These are phyloP conservation scores for Auriculariales sp. DNA, from an alignment of 768 basidiomycete species.

Conservation along the genomic window DNA sequence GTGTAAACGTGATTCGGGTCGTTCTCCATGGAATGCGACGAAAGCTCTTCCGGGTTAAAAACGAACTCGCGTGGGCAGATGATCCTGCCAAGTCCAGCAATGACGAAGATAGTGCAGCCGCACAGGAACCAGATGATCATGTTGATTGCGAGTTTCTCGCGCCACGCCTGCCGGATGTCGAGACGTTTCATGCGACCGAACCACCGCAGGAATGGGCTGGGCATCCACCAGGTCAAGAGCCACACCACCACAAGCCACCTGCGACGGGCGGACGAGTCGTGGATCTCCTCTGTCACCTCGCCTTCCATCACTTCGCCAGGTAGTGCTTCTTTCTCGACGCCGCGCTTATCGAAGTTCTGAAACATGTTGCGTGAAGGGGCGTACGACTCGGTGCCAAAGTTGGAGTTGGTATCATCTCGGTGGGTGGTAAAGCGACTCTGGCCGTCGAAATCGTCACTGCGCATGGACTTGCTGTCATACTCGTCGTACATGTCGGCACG, in stretches of 20 bases:
- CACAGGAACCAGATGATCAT: slow-evolving; percentile 93
- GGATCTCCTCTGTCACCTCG: slow-evolving; percentile 77
- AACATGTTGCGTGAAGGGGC: slow-evolving; percentile 96
- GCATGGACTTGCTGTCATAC: slow-evolving; percentile 58
- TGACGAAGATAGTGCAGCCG: slow-evolving; percentile 80
- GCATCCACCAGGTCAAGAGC: slow-evolving; percentile 87
- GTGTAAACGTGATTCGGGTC: slow-evolving; percentile 67
- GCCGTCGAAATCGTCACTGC: slow-evolving; percentile 67
- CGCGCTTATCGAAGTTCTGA: slow-evolving; percentile 64
- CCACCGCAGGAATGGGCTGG: slow-evolving; percentile 48
- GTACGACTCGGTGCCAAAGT: slow-evolving; percentile 84
- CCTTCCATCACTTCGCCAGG: slow-evolving; percentile 78
- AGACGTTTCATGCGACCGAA: slow-evolving; percentile 87
- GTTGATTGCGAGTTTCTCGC: slow-evolving; percentile 92
- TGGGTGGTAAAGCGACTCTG: slow-evolving; percentile 65
- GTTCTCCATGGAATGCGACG: slow-evolving; percentile 46
- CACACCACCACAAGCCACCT: slow-evolving; percentile 83
- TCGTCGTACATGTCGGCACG: slow-evolving; percentile 61
- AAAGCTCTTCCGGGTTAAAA: slow-evolving; percentile 64
- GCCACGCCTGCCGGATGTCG: slow-evolving; percentile 92
- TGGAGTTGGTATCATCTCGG: slow-evolving; percentile 63
- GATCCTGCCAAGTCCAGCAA: slow-evolving; percentile 69
- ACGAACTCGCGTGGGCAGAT: slow-evolving; percentile 95
- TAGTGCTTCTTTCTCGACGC: slow-evolving; percentile 67
- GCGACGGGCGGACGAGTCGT: slow-evolving; percentile 65